Conservation (phyloP, 257 asterid genomes). For the Capsicum rhomboideum region DNA sequence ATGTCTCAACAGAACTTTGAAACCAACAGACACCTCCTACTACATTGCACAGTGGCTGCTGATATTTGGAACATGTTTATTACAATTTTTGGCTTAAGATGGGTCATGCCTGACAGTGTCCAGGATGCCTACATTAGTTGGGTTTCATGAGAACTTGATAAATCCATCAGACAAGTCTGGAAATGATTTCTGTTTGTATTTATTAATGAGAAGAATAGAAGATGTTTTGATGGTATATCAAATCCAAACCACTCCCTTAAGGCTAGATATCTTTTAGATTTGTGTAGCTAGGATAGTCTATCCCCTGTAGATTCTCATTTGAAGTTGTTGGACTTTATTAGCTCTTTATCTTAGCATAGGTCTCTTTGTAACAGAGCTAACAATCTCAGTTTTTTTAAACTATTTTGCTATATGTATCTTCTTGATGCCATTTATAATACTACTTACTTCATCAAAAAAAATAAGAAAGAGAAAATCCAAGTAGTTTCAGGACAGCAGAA, state of each 20-base stretch:
- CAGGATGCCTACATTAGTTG: background rate
- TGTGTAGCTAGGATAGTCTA: background rate
- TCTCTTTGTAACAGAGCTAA: background rate
- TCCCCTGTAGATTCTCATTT: background rate
- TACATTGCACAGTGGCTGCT: background rate
- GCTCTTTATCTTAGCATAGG: background rate
- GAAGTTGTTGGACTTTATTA: background rate
- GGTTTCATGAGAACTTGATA: background rate
- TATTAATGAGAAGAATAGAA: background rate
- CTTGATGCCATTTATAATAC: background rate
- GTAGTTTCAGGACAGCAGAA: background rate
- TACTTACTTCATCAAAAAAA: background rate
- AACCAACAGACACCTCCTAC: background rate
- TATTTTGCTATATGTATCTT: background rate
- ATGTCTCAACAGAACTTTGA: background rate
- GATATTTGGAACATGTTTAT: background rate
- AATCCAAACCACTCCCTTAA: background rate
- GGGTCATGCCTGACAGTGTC: background rate
- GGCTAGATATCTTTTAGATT: background rate
- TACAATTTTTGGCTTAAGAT: background rate
- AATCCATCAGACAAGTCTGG: background rate
- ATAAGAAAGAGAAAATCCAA: background rate
- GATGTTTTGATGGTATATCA: background rate
- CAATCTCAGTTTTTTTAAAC: background rate
- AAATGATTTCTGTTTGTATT: background rate